These are phyloP conservation scores for Somion occarium DNA, from an alignment of 1,284 basidiomycete species.

Conservation along the genomic window DNA sequence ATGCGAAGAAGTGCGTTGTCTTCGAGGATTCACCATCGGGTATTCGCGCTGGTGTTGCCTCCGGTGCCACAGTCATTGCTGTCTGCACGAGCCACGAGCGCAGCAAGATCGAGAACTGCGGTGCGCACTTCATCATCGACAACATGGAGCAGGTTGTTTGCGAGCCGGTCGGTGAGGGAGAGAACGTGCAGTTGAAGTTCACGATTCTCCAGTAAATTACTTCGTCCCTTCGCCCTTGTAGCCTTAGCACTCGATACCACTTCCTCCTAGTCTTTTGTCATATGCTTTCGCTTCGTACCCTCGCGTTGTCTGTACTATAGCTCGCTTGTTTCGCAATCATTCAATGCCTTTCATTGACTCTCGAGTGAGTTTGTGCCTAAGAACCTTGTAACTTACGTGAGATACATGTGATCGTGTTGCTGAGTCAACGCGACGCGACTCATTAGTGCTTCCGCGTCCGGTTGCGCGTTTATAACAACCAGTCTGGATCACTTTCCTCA, in stretches of 20 bases:
- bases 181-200: constrained; percentile 34
- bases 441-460: background rate
- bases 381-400: too few relatives aligned
- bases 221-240: background rate
- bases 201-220: constrained; percentile 19
- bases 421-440: constrained; percentile 3
- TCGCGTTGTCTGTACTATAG: constrained; percentile 1
- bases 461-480: background rate
- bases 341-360: background rate
- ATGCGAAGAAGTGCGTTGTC: constrained; percentile 56
- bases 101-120: constrained; percentile 51
- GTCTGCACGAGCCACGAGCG: constrained; percentile 67
- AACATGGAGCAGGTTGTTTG: constrained; percentile 54
- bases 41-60: constrained; percentile 68
- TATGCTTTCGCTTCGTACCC: background rate
- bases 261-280: background rate
- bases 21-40: constrained; percentile 76
- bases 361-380: background rate
- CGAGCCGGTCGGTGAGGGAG: constrained; percentile 33
- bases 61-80: constrained; percentile 72
- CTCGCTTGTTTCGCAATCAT: background rate
- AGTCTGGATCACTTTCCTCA: background rate
- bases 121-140: constrained; percentile 64
- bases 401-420: constrained; percentile 4
- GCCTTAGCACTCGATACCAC: constrained; percentile 5